phyloP scores from a whole-genome alignment of 2,329 filamentous ascomycete species.

The Sporothrix sp. region DNA sequence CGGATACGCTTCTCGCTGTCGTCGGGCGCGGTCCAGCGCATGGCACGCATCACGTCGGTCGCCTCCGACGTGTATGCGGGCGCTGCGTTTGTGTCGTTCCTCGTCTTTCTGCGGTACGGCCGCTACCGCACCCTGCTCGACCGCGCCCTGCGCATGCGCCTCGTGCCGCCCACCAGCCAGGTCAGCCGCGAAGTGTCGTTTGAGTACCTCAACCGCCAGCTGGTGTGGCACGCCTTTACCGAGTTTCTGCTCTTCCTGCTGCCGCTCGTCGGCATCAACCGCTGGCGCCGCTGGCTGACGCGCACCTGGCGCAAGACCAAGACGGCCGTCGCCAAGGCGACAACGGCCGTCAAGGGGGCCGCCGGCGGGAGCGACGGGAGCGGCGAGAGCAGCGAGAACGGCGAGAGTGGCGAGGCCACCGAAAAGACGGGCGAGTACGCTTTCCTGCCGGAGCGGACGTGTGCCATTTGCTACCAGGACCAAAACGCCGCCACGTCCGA shows the following conservation, averaged over 20 bases:
- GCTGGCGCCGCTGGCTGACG: slow-evolving; percentile 84
- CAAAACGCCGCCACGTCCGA: slow-evolving; percentile 71
- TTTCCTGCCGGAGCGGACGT: slow-evolving; percentile 87
- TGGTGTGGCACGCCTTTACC: slow-evolving; percentile 99
- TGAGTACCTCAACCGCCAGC: slow-evolving; percentile 92
- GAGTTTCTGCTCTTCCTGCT: slow-evolving; percentile 88
- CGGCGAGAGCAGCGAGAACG: neutral
- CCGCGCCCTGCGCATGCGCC: slow-evolving; percentile 69
- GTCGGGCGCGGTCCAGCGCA: slow-evolving; percentile 32
- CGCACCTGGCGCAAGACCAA: slow-evolving; percentile 78
- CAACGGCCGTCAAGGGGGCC: slow-evolving; percentile 16
- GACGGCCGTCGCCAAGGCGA: slow-evolving; percentile 44
- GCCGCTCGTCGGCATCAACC: slow-evolving; percentile 88
- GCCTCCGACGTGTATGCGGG: slow-evolving; percentile 67
- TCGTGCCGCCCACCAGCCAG: slow-evolving; percentile 76
- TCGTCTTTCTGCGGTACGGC: slow-evolving; percentile 84
- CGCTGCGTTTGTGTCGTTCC: slow-evolving; percentile 74
- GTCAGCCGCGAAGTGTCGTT: slow-evolving; percentile 89
- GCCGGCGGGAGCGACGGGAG: neutral
- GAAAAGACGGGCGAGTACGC: slow-evolving; percentile 60
- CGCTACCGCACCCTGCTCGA: slow-evolving; percentile 87
- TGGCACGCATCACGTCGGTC: slow-evolving; percentile 61
- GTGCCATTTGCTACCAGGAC: slow-evolving; percentile 93
- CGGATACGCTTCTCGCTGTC: neutral
- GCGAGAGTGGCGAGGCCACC: slow-evolving; percentile 35